A percentile compares a stretch with the other conserved stretches of the same genome.
These are phyloP conservation scores for Spiraea crenata DNA, from an alignment of 331 rosid species.

Conservation along the genomic window DNA sequence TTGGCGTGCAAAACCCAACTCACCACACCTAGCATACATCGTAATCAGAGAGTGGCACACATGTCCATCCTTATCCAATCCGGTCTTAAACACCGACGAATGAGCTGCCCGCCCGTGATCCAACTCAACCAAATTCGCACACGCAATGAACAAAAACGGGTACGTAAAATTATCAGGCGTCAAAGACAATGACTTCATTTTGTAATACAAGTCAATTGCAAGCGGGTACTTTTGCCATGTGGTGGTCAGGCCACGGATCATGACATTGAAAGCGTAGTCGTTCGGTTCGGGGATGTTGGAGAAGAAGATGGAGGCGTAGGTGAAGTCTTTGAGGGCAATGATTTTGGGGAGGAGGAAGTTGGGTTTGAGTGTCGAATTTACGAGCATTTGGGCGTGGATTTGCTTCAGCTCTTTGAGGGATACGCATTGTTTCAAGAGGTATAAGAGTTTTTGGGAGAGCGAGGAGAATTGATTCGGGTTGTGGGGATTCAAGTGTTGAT, in stretches of 20 bases:
- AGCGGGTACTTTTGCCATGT: conserved; percentile 60
- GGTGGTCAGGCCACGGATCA: conserved; percentile 71
- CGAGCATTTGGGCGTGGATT: conserved; percentile 68
- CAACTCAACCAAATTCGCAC: conserved; percentile 44
- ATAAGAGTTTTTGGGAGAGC: conserved; percentile 27
- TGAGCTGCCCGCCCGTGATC: conserved; percentile 45
- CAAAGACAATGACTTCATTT: conserved; percentile 42
- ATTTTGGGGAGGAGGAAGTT: conserved; percentile 60
- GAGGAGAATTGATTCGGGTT: conserved; percentile 8
- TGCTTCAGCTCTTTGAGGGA: conserved; percentile 43
- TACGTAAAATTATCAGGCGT: conserved; percentile 59
- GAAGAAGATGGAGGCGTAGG: conserved; percentile 55
- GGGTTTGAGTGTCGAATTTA: conserved; percentile 53
- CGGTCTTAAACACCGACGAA: conserved; percentile 44
- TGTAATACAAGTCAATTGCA: conserved; percentile 46
- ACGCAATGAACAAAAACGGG: conserved; percentile 74
- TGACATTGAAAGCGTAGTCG: conserved; percentile 66
- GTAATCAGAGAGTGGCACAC: conserved; percentile 60
- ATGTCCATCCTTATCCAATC: conserved; percentile 50
- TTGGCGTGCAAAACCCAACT: conserved; percentile 48
- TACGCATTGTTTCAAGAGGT: conserved; percentile 46
- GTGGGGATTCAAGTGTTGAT: background rate
- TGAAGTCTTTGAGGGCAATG: conserved; percentile 50
- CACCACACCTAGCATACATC: conserved; percentile 55
- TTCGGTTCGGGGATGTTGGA: conserved; percentile 47